Percentiles rank a stretch among this genome's conserved stretches.
Evolutionary conservation across 768 basidiomycete genomes (phyloP).

Genomic region (Sarcodon aspratus): DNA sequence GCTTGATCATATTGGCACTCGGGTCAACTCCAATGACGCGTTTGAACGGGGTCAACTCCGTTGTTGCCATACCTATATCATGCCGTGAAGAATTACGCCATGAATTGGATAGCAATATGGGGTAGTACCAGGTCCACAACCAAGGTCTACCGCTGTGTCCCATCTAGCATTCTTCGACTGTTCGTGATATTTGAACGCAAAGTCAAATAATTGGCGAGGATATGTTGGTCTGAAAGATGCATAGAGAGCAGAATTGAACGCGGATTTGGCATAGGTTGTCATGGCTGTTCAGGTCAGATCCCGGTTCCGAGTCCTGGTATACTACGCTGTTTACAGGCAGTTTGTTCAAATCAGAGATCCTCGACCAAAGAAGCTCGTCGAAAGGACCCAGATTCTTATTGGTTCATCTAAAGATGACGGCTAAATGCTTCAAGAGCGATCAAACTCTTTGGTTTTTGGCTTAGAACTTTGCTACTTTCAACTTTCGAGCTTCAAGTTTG

Average conservation of each 20-base stretch:
- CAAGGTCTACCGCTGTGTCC: slow-evolving; percentile 60
- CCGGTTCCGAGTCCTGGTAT: no score
- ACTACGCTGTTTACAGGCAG: no score
- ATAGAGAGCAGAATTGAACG: slow-evolving; percentile 60
- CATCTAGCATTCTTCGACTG: slow-evolving; percentile 23
- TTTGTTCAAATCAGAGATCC: no score
- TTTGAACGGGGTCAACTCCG: slow-evolving; percentile 41
- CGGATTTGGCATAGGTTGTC: slow-evolving; percentile 65
- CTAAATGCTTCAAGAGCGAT: no score
- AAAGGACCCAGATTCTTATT: no score
- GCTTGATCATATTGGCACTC: slow-evolving; percentile 54
- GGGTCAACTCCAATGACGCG: slow-evolving; percentile 70
- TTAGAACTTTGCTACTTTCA: no score
- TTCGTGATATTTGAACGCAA: slow-evolving; percentile 49
- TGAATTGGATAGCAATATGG: slow-evolving; percentile 1
- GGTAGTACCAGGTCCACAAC: slow-evolving; percentile 71
- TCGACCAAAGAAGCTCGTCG: no score
- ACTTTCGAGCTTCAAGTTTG: no score
- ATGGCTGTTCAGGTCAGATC: slow-evolving; percentile 22
- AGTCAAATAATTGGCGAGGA: slow-evolving; percentile 51
- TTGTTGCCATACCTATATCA: slow-evolving; percentile 50
- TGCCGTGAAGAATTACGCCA: slow-evolving; percentile 11
- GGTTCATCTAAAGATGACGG: no score
- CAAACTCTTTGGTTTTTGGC: no score
- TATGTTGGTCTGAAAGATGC: slow-evolving; percentile 66